These are phyloP conservation scores for Suillus placidus DNA, from an alignment of 768 basidiomycete genomes.

Conservation along the genomic window DNA sequence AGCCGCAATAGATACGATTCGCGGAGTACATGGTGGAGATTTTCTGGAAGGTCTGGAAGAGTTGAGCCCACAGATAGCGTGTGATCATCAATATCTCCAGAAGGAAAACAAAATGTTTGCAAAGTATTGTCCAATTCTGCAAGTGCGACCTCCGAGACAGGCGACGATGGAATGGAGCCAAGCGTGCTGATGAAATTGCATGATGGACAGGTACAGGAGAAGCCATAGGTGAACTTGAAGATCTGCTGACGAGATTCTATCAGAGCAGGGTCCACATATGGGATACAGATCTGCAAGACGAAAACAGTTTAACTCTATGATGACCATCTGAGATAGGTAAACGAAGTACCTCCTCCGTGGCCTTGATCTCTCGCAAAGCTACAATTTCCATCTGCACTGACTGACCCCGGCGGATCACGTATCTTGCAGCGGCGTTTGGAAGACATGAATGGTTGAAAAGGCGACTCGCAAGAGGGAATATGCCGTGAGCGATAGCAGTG, in stretches of 20 bases:
- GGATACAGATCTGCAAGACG: conserved; percentile 61
- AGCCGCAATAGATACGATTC: conserved; percentile 60
- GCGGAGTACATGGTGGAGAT: conserved; percentile 42
- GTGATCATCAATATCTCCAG: conserved; percentile 21
- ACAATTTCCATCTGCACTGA: conserved; percentile 64
- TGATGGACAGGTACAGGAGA: conserved; percentile 62
- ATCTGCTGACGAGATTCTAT: conserved; percentile 60
- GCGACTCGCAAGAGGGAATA: conserved; percentile 79
- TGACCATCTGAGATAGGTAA: conserved; percentile 6
- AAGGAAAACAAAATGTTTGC: conserved; percentile 42
- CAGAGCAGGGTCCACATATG: conserved; percentile 80
- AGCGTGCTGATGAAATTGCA: conserved; percentile 50
- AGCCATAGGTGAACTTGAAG: conserved; percentile 66
- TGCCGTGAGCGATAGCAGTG: conserved; percentile 67
- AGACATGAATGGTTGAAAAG: conserved; percentile 82
- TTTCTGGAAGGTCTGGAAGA: conserved; percentile 33
- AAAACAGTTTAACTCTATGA: not conserved
- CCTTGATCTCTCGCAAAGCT: conserved; percentile 56
- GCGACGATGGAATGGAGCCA: conserved; percentile 43
- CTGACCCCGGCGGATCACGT: conserved; percentile 42
- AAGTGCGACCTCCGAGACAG: conserved; percentile 21
- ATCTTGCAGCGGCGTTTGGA: conserved; percentile 72
- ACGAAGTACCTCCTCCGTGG: conserved; percentile 65
- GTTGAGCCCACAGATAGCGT: conserved; percentile 6
- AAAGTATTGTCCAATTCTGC: conserved; percentile 35